Base-by-base conservation (phyloP, 352 stramenopile species). In the Globisporangium ultimum region DNA sequence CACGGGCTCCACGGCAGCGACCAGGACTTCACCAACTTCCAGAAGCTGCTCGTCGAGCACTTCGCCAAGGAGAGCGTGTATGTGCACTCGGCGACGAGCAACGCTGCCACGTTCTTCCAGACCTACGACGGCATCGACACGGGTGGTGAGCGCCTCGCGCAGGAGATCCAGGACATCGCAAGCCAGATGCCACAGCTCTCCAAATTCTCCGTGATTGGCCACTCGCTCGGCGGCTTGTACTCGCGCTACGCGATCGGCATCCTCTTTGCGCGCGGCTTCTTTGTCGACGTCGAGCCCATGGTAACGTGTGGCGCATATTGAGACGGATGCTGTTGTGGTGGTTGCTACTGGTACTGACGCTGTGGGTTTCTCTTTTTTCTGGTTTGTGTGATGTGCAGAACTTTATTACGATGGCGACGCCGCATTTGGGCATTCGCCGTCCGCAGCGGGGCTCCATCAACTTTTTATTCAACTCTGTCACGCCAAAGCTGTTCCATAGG, bases 201-300 rank as follows among this genome's bases (percentile, higher is more conserved):
- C 41, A 88, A 88, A 60, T 71, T 94, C 24, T 94, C 84, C 24
- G 71, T 91, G 58, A 62, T 91, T 21, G 84, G 82, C 5, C 84
- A 94, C 57, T 94, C 84, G 40, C 75, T 94, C 14, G 84, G 84
- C 45, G 84, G 84, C 1, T 68, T 94, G 18, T 94, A 94, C 60
- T 70, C 75, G n/a, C 78, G 84, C 48, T 94, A 88, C 66, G 88
- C 76, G 61, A 71, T 90, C 54, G 82, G 78, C 9, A 41, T 91
- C 53, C 58, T 94, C 28, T 80, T 81, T 40, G 48, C 63, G n/a
- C 69, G 78, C 28, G 77, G 82, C 8, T 94, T 94, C 72, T 94
- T 94, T 40, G 63, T 73, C 21, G 62, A 75, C 42, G 48, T 90
- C 18, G 70, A 88, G 55, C 82, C 84, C n/a, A 80, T 91, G 80